phyloP scores from a whole-genome alignment of 495 filamentous ascomycete genomes.

The Trypethelium eluteriae region DNA sequence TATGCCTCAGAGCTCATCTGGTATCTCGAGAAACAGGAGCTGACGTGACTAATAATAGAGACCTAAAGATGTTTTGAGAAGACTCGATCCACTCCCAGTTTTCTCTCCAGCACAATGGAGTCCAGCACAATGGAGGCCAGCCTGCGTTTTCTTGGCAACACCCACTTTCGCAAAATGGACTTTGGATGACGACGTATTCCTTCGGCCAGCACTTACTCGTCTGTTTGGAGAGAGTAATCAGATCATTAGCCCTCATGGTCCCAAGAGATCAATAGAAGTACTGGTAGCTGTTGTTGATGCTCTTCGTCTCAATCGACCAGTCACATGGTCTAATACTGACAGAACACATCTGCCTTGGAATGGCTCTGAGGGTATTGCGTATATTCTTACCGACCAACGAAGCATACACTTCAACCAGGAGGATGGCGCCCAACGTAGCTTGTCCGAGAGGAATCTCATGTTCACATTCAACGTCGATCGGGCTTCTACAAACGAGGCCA shows the following conservation, averaged over 20 bases:
- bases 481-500: neutral
- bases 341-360: neutral
- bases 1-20: neutral
- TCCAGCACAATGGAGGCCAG: neutral
- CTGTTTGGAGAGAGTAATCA: neutral
- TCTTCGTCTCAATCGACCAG: neutral
- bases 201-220: slow-evolving; percentile 1
- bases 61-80: neutral
- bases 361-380: neutral
- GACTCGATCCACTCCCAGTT: neutral
- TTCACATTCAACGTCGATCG: neutral
- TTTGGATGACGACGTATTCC: neutral
- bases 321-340: neutral
- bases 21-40: neutral
- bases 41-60: neutral
- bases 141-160: slow-evolving; percentile 2
- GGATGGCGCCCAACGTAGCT: neutral
- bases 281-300: neutral
- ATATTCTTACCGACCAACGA: neutral
- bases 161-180: slow-evolving; percentile 4
- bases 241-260: neutral
- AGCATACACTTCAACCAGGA: neutral
- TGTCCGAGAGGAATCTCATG: neutral
- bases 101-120: neutral
- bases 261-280: neutral